These are phyloP conservation scores for Mortierella antarctica DNA, from an alignment of 192 early-diverging fungal genomes.

Conservation along the genomic window DNA sequence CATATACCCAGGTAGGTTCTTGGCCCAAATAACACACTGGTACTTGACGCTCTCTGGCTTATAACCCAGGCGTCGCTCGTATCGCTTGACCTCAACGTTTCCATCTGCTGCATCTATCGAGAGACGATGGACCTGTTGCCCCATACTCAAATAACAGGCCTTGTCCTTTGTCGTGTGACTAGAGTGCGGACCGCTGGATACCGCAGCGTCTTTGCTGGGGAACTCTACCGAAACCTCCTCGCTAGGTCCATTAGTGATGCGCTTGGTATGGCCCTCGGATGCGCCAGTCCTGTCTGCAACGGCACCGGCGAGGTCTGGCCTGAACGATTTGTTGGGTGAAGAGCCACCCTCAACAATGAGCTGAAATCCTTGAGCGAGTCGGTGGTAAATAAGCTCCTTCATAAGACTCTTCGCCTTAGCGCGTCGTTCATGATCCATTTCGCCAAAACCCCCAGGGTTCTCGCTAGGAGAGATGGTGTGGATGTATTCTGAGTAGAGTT, in stretches of 20 bases:
- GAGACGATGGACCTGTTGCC: slow-evolving; percentile 89
- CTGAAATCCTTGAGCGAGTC: slow-evolving; percentile 95
- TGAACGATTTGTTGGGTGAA: slow-evolving; percentile 1
- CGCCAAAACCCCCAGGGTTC: slow-evolving; percentile 55
- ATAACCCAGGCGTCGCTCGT: slow-evolving; percentile 76
- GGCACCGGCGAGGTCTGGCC: not conserved
- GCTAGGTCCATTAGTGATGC: not conserved
- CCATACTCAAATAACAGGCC: slow-evolving; percentile 84
- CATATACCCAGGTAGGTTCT: slow-evolving; percentile 70
- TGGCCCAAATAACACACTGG: slow-evolving; percentile 88
- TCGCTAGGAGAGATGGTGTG: slow-evolving; percentile 76
- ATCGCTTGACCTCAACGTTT: slow-evolving; percentile 90
- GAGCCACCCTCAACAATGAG: slow-evolving; percentile 66
- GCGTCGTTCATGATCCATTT: slow-evolving; percentile 48
- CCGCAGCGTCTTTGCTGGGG: slow-evolving; percentile 27
- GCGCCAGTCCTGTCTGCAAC: slow-evolving; percentile 5
- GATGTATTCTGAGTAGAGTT: slow-evolving; percentile 80
- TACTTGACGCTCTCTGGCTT: slow-evolving; percentile 70
- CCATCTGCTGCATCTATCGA: slow-evolving; percentile 69
- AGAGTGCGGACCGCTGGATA: not conserved
- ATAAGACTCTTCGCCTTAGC: slow-evolving; percentile 66
- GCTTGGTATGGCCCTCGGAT: not conserved
- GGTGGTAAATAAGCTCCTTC: slow-evolving; percentile 87
- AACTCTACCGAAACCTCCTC: slow-evolving; percentile 18
- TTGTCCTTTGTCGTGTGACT: slow-evolving; percentile 23